Percentiles rank a stretch among this genome's conserved stretches.
Evolutionary conservation across 306 rosid genomes (phyloP).

Genomic region (Amphicarpaea edgeworthii): DNA sequence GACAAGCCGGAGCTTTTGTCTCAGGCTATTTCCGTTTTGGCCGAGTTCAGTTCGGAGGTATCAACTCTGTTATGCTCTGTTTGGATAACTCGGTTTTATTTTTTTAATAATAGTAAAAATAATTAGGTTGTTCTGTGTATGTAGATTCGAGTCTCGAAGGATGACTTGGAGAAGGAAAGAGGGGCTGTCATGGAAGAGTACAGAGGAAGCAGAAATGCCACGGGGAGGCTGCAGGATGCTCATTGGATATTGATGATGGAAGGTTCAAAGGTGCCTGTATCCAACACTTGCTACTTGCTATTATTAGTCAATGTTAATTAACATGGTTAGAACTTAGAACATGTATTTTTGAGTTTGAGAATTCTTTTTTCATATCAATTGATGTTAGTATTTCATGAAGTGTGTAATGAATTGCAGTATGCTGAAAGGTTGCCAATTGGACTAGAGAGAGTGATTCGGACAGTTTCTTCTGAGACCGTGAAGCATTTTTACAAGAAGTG

Average conservation of each 20-base stretch:
- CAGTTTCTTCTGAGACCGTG: constrained; percentile 83
- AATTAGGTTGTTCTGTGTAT: constrained; percentile 46
- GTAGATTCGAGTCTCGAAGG: constrained; percentile 88
- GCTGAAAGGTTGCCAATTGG: constrained; percentile 96
- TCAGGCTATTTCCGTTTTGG: constrained; percentile 85
- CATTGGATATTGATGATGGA: constrained; percentile 91
- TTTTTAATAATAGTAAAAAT: too few relatives aligned
- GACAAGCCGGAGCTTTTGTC: constrained; percentile 88
- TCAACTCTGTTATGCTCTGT: constrained; percentile 8
- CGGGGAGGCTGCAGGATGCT: constrained; percentile 96
- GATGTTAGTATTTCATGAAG: constrained; percentile 34
- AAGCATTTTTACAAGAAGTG: constrained; percentile 83
- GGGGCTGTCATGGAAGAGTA: constrained; percentile 98
- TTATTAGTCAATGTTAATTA: constrained; percentile 6
- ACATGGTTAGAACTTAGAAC: constrained; percentile 28
- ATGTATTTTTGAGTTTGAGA: constrained; percentile 27
- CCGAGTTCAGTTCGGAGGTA: constrained; percentile 97
- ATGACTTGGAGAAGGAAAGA: constrained; percentile 86
- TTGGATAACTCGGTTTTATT: background rate
- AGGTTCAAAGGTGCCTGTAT: constrained; percentile 78
- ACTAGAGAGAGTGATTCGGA: constrained; percentile 84
- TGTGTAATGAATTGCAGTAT: constrained; percentile 68
- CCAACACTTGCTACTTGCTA: constrained; percentile 17
- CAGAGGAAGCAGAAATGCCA: constrained; percentile 88
- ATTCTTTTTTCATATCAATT: background rate